A percentile compares a stretch with the other conserved stretches of the same genome.
Conservation (phyloP, 1,284 basidiomycete genomes). For the Boletus sp. region DNA sequence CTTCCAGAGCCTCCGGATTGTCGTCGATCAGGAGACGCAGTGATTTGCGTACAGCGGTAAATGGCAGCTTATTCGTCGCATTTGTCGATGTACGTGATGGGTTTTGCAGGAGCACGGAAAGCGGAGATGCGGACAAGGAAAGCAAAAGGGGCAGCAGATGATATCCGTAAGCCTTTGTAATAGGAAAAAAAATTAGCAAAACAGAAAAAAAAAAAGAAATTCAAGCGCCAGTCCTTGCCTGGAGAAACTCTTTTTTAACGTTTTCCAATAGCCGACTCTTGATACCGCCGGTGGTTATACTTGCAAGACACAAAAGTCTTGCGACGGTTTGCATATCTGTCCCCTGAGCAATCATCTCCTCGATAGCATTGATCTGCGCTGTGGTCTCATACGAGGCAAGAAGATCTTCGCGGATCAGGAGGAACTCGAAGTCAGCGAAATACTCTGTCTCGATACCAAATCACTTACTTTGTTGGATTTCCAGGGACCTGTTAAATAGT, state of each 20-base stretch:
- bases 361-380: constrained; percentile 75
- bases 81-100: constrained; percentile 53
- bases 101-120: constrained; percentile 63
- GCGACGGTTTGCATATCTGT: constrained; percentile 75
- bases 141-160: constrained; percentile 83
- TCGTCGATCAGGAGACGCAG: constrained; percentile 94
- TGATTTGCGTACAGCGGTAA: constrained; percentile 70
- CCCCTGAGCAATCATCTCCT: constrained; percentile 84
- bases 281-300: constrained; percentile 80
- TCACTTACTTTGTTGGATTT: constrained; percentile 89
- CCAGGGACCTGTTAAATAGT: constrained; percentile 86
- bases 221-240: constrained; percentile 45
- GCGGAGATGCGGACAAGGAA: constrained; percentile 68
- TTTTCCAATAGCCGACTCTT: constrained; percentile 85
- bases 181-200: constrained; percentile 7
- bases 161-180: constrained; percentile 83
- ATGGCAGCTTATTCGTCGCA: constrained; percentile 59
- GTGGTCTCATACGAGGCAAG: constrained; percentile 84
- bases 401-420: constrained; percentile 55
- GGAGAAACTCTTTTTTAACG: constrained; percentile 88
- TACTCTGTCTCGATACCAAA: not conserved
- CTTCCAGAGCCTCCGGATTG: constrained; percentile 67
- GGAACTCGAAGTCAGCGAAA: constrained; percentile 11
- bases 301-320: constrained; percentile 82
- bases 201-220: constrained; percentile 4